Base-by-base conservation (phyloP, 1,284 basidiomycete genomes). In the Violaceomyces palustris region DNA sequence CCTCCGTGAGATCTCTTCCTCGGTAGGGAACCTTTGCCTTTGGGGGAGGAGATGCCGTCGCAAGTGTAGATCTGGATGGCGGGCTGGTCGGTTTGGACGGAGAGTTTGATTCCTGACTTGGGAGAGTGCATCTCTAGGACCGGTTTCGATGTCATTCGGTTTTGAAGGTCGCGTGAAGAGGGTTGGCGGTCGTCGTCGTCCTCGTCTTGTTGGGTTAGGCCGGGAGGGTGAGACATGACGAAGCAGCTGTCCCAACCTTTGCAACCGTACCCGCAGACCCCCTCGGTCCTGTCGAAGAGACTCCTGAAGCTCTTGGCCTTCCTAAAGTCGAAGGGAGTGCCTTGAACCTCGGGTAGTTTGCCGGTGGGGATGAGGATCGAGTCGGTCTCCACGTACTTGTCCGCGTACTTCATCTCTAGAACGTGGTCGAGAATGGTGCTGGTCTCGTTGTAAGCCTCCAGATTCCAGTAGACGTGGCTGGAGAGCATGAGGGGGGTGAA, bases 401-500 rank as follows among this genome's bases (percentile, higher is more conserved):
- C 51, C 6, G 60, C 64, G 27, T 58, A 50, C 5, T 64, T 64
- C 49, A 69, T 42, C 40, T 64, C 55, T 14, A 69, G 41, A 3
- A 60, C 53, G 22, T 69, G 50, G 40, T 67, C 59, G 6, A 69
- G 40, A 26, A 49, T 57, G 8, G 53, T 50, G 2, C 50, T 35
- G 0, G 50, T 47, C 30, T 47, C 56, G 18, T 45, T 50, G 41
- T 64, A 69, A 1, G 61, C 66, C 6, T 51, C 61, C 21, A 72
- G 38, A 28, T 67, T 67, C 66, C 66, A 71, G 45, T 71, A 73
- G 22, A 60, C 59, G 32, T 73, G 69, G 11, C 59, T 61, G 1
- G 66, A 67, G 23, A 73, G 62, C 45, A 71, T 44, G 39, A 73
- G 53, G 3, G 71, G 69, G 15, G 68, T 69, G 17, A 45, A 30